Percentiles rank a stretch among this genome's conserved stretches.
phyloP scores from a whole-genome alignment of 129 eudicot species.

The Helianthus tuberosus region DNA sequence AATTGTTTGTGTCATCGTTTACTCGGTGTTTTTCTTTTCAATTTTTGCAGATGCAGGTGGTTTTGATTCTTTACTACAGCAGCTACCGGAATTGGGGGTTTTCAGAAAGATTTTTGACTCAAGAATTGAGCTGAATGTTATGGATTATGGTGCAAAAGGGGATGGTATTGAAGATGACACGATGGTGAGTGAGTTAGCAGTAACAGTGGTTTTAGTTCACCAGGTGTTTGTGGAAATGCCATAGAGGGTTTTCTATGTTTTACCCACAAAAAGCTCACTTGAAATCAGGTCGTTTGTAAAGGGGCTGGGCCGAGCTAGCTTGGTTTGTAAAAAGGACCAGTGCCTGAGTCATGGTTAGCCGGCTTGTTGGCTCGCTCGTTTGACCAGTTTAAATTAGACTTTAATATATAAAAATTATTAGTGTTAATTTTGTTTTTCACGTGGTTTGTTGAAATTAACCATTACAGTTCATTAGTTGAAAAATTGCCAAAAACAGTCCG shows the following conservation, averaged over 20 bases:
- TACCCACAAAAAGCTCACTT: too few species aligned
- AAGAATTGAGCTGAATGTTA: constrained; percentile 42
- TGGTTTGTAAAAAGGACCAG: too few species aligned
- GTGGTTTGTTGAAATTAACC: too few species aligned
- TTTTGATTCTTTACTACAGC: constrained; percentile 45
- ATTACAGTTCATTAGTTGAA: too few species aligned
- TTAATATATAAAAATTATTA: too few species aligned
- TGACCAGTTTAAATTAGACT: too few species aligned
- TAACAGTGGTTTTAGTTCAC: neutral
- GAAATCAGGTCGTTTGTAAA: too few species aligned
- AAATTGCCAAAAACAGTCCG: too few species aligned
- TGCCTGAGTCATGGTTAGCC: too few species aligned
- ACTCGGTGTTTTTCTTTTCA: constrained; percentile 29
- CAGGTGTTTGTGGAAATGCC: constrained; percentile 27
- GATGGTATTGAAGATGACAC: constrained; percentile 79
- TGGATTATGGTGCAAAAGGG: constrained; percentile 79
- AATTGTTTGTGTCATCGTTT: constrained; percentile 16
- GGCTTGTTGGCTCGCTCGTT: too few species aligned
- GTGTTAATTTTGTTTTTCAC: too few species aligned
- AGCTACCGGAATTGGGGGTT: constrained; percentile 39
- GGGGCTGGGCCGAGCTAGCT: too few species aligned
- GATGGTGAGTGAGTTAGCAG: constrained; percentile 39
- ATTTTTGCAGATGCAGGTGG: constrained; percentile 35
- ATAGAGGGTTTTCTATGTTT: neutral
- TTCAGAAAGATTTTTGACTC: constrained; percentile 30